phyloP scores from a whole-genome alignment of 352 stramenopile species.

The Phytopythium oedochilum region DNA sequence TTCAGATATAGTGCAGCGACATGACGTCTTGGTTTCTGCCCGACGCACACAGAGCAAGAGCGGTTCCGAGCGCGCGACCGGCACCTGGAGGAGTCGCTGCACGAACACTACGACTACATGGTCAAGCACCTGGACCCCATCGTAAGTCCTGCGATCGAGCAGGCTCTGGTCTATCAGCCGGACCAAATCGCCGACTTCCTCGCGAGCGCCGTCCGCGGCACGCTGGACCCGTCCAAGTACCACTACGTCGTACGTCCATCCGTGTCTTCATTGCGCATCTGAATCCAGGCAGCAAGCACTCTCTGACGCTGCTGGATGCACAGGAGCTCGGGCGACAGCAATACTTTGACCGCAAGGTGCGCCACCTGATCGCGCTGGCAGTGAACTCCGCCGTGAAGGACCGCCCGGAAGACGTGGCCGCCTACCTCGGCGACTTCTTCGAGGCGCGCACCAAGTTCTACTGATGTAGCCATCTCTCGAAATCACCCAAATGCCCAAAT shows the following conservation, averaged over 20 bases:
- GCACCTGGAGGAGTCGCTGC: conserved; percentile 35
- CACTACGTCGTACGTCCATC: conserved; percentile 66
- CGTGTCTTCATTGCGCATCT: neutral
- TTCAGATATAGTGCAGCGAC: too few species aligned
- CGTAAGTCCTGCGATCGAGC: conserved; percentile 54
- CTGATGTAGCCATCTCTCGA: conserved; percentile 5
- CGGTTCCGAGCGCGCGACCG: conserved; percentile 51
- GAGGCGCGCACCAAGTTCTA: conserved; percentile 67
- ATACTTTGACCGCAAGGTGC: conserved; percentile 79
- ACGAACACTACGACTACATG: conserved; percentile 72
- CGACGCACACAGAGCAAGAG: conserved; percentile 66
- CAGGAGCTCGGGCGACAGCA: conserved; percentile 64
- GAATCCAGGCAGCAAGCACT: neutral
- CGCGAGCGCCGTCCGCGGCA: conserved; percentile 53
- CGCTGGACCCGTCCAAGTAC: conserved; percentile 69
- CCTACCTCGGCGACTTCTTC: conserved; percentile 67
- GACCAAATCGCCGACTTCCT: conserved; percentile 72
- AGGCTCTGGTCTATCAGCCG: conserved; percentile 68
- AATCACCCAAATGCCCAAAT: neutral
- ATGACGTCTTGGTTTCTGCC: too few species aligned
- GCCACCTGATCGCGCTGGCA: conserved; percentile 53
- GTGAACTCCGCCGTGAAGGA: conserved; percentile 64
- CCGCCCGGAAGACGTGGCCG: conserved; percentile 36
- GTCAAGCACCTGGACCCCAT: conserved; percentile 59
- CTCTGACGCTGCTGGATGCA: neutral